These are phyloP conservation scores for Phytophthora ramorum DNA, from an alignment of 352 stramenopile species.

Conservation along the genomic window DNA sequence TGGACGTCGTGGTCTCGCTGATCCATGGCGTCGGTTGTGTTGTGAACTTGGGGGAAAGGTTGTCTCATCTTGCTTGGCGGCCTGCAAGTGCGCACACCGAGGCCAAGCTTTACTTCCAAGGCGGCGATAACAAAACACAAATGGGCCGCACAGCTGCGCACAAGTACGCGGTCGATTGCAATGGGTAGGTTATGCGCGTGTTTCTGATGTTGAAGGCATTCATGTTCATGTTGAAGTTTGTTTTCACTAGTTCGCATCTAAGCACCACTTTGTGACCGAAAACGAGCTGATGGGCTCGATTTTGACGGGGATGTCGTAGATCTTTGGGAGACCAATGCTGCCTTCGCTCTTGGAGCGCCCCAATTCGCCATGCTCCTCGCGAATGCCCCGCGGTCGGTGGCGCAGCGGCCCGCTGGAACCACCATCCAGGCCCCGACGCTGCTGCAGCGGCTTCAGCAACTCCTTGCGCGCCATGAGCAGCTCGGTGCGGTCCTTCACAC, in stretches of 20 bases:
- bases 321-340: slow-evolving; percentile 39
- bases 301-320: slow-evolving; percentile 44
- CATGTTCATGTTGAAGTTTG: slow-evolving; percentile 13
- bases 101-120: too few relatives aligned
- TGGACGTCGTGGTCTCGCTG: too few relatives aligned
- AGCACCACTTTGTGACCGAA: slow-evolving; percentile 51
- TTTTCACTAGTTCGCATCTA: slow-evolving; percentile 17
- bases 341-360: slow-evolving; percentile 37
- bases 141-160: too few relatives aligned
- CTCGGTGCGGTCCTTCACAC: slow-evolving; percentile 57
- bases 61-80: slow-evolving; percentile 21
- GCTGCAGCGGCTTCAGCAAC: slow-evolving; percentile 58
- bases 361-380: slow-evolving; percentile 32
- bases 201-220: not conserved
- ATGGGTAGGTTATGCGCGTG: not conserved
- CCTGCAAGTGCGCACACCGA: too few relatives aligned
- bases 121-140: too few relatives aligned
- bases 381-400: slow-evolving; percentile 28
- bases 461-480: slow-evolving; percentile 55
- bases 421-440: slow-evolving; percentile 19
- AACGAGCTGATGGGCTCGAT: slow-evolving; percentile 45
- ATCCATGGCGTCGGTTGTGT: too few relatives aligned
- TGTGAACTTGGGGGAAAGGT: too few relatives aligned
- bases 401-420: slow-evolving; percentile 11
- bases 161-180: not conserved